phyloP scores from a whole-genome alignment of 129 eudicot species.

The Flaveria robusta region DNA sequence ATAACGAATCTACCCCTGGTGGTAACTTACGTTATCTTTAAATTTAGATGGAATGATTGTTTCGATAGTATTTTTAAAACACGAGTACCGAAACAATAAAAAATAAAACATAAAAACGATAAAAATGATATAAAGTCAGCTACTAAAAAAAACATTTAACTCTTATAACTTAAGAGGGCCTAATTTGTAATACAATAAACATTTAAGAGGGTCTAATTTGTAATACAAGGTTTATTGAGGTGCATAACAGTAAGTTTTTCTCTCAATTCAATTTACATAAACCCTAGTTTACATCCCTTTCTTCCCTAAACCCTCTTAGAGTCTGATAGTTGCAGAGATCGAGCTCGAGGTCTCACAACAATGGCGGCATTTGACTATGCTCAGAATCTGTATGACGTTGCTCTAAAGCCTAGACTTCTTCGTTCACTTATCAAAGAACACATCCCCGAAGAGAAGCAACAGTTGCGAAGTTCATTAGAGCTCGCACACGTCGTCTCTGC shows the following conservation, averaged over 20 bases:
- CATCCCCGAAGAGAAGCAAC: conserved; percentile 70
- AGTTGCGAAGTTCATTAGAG: conserved; percentile 48
- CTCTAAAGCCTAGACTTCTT: conserved; percentile 68
- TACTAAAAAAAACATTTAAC: too few species aligned
- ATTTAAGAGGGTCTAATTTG: conserved; percentile 16
- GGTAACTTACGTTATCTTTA: too few species aligned
- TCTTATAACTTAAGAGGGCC: too few species aligned
- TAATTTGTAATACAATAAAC: too few species aligned
- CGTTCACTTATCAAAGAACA: conserved; percentile 59
- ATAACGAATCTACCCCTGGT: too few species aligned
- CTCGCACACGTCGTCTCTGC: conserved; percentile 55
- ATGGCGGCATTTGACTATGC: conserved; percentile 59
- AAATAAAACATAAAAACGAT: too few species aligned
- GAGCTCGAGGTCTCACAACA: conserved; percentile 26
- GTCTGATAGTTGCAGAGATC: neutral
- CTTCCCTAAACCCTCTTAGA: conserved; percentile 21
- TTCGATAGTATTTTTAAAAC: too few species aligned
- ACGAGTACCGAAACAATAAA: too few species aligned
- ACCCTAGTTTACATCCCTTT: conserved; percentile 28
- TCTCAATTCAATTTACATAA: conserved; percentile 11
- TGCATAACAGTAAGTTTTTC: neutral
- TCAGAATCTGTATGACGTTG: conserved; percentile 49
- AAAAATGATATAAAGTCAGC: too few species aligned
- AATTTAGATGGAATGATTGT: too few species aligned
- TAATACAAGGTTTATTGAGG: neutral